phyloP scores from a whole-genome alignment of 257 asterid genomes.

The Solanum peruvianum region DNA sequence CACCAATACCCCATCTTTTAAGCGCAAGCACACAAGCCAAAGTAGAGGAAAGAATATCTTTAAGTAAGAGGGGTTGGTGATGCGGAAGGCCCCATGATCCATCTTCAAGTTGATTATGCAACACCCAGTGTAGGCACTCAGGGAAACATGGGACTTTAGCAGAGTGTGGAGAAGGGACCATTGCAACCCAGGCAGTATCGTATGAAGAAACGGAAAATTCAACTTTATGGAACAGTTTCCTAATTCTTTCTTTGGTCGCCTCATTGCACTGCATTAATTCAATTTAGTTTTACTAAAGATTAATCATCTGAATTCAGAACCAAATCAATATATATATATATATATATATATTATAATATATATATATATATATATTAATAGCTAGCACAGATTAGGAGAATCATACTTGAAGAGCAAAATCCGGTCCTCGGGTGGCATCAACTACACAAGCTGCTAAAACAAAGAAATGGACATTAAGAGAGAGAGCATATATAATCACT shows the following conservation, averaged over 20 bases:
- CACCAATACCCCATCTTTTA: slow-evolving; percentile 68
- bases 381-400: not conserved
- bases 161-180: slow-evolving; percentile 83
- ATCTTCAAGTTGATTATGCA: slow-evolving; percentile 59
- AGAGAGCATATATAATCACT: not conserved
- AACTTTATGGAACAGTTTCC: slow-evolving; percentile 31
- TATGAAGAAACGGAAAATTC: slow-evolving; percentile 65
- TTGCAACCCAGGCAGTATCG: slow-evolving; percentile 98
- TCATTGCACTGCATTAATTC: slow-evolving; percentile 30
- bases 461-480: not conserved
- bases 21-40: slow-evolving; percentile 87
- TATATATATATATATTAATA: not conserved
- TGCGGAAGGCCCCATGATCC: slow-evolving; percentile 93
- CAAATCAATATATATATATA: not conserved
- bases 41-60: slow-evolving; percentile 71
- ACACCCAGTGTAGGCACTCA: slow-evolving; percentile 56
- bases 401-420: slow-evolving; percentile 13
- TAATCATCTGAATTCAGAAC: not conserved
- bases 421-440: slow-evolving; percentile 11
- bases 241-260: slow-evolving; percentile 46
- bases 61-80: slow-evolving; percentile 39
- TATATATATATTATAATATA: no score
- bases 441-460: slow-evolving; percentile 32
- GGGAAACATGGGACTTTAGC: slow-evolving; percentile 58
- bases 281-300: slow-evolving; percentile 3